Base-by-base conservation (phyloP, 2,329 filamentous ascomycete genomes). In the Colletotrichum navitas region DNA sequence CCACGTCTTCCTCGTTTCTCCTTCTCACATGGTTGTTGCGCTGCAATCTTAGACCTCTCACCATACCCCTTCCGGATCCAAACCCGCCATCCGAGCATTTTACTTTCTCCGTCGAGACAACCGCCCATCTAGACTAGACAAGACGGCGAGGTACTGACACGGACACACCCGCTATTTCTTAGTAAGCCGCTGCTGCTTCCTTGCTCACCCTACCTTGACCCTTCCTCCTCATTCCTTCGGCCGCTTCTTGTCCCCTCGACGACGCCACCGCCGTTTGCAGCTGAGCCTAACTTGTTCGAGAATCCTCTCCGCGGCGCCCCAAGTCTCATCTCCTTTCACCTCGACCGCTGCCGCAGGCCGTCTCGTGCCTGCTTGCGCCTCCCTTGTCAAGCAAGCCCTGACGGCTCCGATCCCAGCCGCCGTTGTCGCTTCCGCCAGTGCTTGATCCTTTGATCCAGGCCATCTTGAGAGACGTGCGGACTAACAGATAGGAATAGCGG, bases 261-360 rank as follows among this genome's bases (percentile, higher is more conserved):
- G 64, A 43, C 43, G 43, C 43, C 43, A 7, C 43, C 58, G 65
- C 68, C 60, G 69, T 55, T 72, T 72, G 69, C 69, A 72, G 69
- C 54, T 39, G 65, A 64, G 36, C 24, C n/a, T 54, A 41, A 56
- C 36, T 54, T 60, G 60, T 60, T 68, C 60, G 65, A 68, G 69
- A 72, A 72, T 21, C 21, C 32, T 39, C 21, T 49, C 52, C 5
- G 36, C 32, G 32, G n/a, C 69, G 54, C 59, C 59, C 64, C 16
- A 32, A 8, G 51, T 47, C 54, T 55, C 29, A n/a, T n/a, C 32
- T 14, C n/a, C 21, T 34, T 56, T 51, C 41, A 52, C 43, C 47
- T 72, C 54, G 66, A 39, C 60, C 45, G 39, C 54, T 72, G 59
- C 54, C 16, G 47, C 56, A 59, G 24, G 47, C 51, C n/a, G 18